Base-by-base conservation (phyloP, 768 basidiomycete species). In the Glaciozyma martinii region DNA sequence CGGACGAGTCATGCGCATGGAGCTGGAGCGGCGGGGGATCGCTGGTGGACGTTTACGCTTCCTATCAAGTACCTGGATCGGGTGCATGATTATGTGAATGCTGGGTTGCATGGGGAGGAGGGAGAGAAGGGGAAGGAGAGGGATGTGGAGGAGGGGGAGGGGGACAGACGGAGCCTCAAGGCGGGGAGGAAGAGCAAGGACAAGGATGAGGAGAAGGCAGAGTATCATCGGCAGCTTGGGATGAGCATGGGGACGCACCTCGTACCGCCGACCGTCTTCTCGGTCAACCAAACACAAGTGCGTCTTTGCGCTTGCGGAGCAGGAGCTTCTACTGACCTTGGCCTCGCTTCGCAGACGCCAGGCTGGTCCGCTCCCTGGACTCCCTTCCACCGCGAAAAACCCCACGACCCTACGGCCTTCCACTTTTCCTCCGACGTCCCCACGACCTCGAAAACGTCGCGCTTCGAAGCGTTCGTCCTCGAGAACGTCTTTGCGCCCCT, bases 311-410 rank as follows among this genome's bases (percentile, higher is more conserved):
- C 27, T 44, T 3, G 42, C 13, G 37, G 9, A 7, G 42, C 42
- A 18, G 42, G 21, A 25, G 13, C 53, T 19, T 29, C 37, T 32
- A 19, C 66, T 49, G 43, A 46, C 56, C 49, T 16, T 32, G 15
- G 27, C 15, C 32, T 23, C 18, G 29, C 8, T 25, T 19, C 13
- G 15, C 55, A 70, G 60, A 73, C 68, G 2, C 68, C 72, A 5
- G 71, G 71, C 25, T 73, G 71, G 72, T 65, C 64, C 1, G 60
- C 65, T 3, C 72, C 72, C 5, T 73, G 71, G 71, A 56, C 56
- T 37, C 71, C 72, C 10, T 66, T 70, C 49, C 63, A 61, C 25
- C 65, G 64, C 59, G 57, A 53, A 30, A 40, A 13, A 12, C 29
- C 50, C 29, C 60, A 61, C 42, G 71, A 70, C n/a, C 66, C 63